A percentile compares a stretch with the other conserved stretches of the same genome.
phyloP scores from a whole-genome alignment of 2,329 filamentous ascomycete species.

The Ascochyta lentis region DNA sequence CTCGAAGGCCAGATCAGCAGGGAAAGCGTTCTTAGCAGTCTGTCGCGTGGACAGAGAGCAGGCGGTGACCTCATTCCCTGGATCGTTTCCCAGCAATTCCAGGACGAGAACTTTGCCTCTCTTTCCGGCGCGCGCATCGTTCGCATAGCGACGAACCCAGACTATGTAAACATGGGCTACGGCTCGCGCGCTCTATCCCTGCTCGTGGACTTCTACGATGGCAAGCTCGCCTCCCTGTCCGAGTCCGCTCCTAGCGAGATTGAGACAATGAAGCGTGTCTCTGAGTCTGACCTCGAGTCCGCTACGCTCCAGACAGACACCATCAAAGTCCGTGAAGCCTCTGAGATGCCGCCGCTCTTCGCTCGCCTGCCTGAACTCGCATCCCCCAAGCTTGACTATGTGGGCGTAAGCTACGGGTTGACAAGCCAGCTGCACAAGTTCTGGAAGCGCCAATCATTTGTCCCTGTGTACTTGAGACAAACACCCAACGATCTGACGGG shows the following conservation, averaged over 20 bases:
- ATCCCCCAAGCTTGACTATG: conserved; percentile 82
- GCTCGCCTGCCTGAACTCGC: conserved; percentile 83
- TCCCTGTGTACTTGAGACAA: conserved; percentile 91
- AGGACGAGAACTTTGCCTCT: conserved; percentile 94
- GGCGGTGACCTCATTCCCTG: conserved; percentile 95
- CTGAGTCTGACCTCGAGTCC: conserved; percentile 79
- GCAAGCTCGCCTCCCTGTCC: conserved; percentile 83
- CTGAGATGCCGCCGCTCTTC: conserved; percentile 91
- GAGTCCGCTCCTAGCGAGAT: conserved; percentile 68
- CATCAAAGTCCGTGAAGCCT: conserved; percentile 87
- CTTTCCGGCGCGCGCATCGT: conserved; percentile 92
- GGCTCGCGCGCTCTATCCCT: conserved; percentile 87
- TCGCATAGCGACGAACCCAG: conserved; percentile 93
- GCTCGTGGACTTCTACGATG: conserved; percentile 90
- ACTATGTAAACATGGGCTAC: conserved; percentile 92
- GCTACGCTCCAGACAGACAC: conserved; percentile 82
- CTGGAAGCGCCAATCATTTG: conserved; percentile 89
- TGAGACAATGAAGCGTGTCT: conserved; percentile 75
- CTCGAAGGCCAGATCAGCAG: conserved; percentile 94
- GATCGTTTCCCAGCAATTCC: conserved; percentile 97
- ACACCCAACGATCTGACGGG: conserved; percentile 96
- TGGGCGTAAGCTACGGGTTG: conserved; percentile 94
- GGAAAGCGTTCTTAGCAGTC: conserved; percentile 86
- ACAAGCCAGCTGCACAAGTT: conserved; percentile 90
- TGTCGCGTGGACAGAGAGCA: conserved; percentile 87